Evolutionary conservation across 2,329 filamentous ascomycete species (phyloP).

Genomic region (Colletotrichum liriopes): DNA sequence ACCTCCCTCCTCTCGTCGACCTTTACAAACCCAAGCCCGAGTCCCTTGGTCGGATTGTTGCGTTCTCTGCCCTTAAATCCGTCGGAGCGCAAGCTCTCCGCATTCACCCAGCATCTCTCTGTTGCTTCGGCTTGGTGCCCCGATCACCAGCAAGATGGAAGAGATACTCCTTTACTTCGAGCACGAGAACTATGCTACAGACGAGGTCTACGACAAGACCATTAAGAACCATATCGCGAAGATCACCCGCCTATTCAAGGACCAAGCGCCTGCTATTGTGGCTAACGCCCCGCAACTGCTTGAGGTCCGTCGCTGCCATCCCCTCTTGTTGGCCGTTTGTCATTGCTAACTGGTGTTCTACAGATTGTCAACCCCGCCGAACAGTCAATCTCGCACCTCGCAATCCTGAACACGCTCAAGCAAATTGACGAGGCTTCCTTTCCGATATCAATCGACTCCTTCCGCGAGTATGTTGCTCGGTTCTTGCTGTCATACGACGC

Average conservation of each 20-base stretch:
- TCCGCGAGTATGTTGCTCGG: slow-evolving; percentile 59
- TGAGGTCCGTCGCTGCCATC: slow-evolving; percentile 52
- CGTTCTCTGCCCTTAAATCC: background rate
- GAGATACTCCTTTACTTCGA: slow-evolving; percentile 60
- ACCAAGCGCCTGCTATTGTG: slow-evolving; percentile 51
- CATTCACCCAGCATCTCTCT: slow-evolving; percentile 4
- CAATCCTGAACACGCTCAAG: slow-evolving; percentile 61
- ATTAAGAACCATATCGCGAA: slow-evolving; percentile 56
- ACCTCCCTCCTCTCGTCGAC: background rate
- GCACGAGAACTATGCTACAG: slow-evolving; percentile 48
- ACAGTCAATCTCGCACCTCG: slow-evolving; percentile 68
- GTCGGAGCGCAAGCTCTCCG: slow-evolving; percentile 28
- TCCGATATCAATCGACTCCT: slow-evolving; percentile 36
- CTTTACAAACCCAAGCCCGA: background rate
- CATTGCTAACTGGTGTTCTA: slow-evolving; percentile 14
- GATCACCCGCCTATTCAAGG: slow-evolving; percentile 57
- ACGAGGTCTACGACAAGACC: slow-evolving; percentile 58
- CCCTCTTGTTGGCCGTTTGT: background rate
- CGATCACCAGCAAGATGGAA: slow-evolving; percentile 50
- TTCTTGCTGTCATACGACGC: slow-evolving; percentile 67
- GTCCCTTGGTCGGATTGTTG: background rate
- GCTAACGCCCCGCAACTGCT: slow-evolving; percentile 58
- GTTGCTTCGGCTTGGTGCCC: slow-evolving; percentile 8
- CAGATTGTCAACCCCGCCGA: slow-evolving; percentile 63
- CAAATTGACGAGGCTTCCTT: slow-evolving; percentile 34